Percentiles rank a stretch among this genome's conserved stretches.
Evolutionary conservation across 495 filamentous ascomycete genomes (phyloP).

Genomic region (Usnea hakonensis): DNA sequence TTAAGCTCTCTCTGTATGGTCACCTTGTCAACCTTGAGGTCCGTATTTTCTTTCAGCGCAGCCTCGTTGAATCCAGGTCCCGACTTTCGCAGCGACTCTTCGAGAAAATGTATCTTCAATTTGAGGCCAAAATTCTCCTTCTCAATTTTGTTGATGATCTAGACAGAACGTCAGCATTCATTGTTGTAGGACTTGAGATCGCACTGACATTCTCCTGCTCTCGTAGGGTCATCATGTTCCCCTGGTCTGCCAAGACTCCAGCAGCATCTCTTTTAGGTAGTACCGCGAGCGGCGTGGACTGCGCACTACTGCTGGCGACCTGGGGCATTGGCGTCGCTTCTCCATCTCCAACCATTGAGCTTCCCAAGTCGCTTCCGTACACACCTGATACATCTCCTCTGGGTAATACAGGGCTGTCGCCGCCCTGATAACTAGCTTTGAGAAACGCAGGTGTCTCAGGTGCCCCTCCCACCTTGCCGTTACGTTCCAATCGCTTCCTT

Average conservation of each 20-base stretch:
- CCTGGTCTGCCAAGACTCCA: slow-evolving; percentile 62
- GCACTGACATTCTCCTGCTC: slow-evolving; percentile 79
- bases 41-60: slow-evolving; percentile 87
- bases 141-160: slow-evolving; percentile 87
- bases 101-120: slow-evolving; percentile 93
- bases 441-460: slow-evolving; percentile 64
- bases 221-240: slow-evolving; percentile 80
- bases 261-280: slow-evolving; percentile 52
- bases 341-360: slow-evolving; percentile 45
- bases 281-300: slow-evolving; percentile 69
- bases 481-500: slow-evolving; percentile 62
- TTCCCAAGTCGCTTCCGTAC: slow-evolving; percentile 56
- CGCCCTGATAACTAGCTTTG: slow-evolving; percentile 50
- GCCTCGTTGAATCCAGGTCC: slow-evolving; percentile 81
- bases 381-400: slow-evolving; percentile 53
- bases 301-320: slow-evolving; percentile 64
- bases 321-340: slow-evolving; percentile 60
- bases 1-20: slow-evolving; percentile 81
- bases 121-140: slow-evolving; percentile 96
- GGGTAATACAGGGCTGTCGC: slow-evolving; percentile 57
- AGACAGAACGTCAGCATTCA: slow-evolving; percentile 7
- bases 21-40: slow-evolving; percentile 82
- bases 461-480: slow-evolving; percentile 48
- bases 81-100: slow-evolving; percentile 73
- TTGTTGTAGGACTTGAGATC: background rate